Conservation (phyloP, 345 rosid genomes). For the Trapa bicornis region DNA sequence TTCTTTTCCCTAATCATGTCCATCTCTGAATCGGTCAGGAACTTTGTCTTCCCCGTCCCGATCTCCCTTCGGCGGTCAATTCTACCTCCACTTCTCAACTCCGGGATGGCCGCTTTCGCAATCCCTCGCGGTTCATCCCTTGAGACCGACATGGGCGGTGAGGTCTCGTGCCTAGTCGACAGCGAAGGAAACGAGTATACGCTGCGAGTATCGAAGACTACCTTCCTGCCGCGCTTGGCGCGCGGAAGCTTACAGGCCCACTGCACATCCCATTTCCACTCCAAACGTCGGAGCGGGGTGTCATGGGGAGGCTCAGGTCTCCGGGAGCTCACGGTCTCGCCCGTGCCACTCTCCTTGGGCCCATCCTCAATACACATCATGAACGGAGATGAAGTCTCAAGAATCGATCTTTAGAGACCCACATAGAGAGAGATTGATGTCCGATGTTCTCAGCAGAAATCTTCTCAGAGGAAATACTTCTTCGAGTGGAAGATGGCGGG, state of each 20-base stretch:
- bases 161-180: not conserved
- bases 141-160: not conserved
- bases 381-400: no score
- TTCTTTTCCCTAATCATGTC: slow-evolving; percentile 21
- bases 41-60: slow-evolving; percentile 32
- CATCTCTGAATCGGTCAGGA: slow-evolving; percentile 30
- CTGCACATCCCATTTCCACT: slow-evolving; percentile 25
- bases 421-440: no score
- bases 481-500: no score
- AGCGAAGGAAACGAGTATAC: slow-evolving; percentile 4
- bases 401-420: no score
- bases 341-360: not conserved
- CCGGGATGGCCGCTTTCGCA: not conserved
- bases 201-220: slow-evolving; percentile 1
- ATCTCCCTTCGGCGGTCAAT: slow-evolving; percentile 44
- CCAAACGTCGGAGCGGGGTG: slow-evolving; percentile 35
- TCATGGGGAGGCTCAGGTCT: slow-evolving; percentile 43
- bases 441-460: no score
- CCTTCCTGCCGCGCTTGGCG: slow-evolving; percentile 31
- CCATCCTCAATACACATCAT: no score
- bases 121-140: slow-evolving; percentile 5
- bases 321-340: slow-evolving; percentile 32
- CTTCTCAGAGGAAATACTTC: no score
- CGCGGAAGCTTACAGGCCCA: slow-evolving; percentile 11
- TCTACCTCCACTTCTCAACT: not conserved